Evolutionary conservation across 495 filamentous ascomycete species (phyloP).

Genomic region (Trichoderma gamsii): DNA sequence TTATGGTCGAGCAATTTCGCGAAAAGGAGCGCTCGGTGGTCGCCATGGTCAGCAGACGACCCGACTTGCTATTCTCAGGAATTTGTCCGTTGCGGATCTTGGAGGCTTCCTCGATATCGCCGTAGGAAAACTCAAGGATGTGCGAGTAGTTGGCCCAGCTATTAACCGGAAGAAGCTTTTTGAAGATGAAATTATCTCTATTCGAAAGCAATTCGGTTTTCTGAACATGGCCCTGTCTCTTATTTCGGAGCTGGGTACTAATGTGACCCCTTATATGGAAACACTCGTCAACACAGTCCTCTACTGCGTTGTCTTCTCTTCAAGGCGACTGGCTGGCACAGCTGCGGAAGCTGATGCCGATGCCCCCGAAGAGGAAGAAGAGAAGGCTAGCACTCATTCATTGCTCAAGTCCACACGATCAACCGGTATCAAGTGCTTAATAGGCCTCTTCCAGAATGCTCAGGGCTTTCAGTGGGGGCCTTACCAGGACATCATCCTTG

Average conservation of each 20-base stretch:
- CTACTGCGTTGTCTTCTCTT: constrained; percentile 71
- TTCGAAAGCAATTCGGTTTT: constrained; percentile 78
- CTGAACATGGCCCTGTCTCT: constrained; percentile 88
- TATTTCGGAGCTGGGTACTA: constrained; percentile 70
- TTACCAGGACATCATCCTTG: constrained; percentile 63
- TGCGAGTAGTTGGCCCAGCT: constrained; percentile 49
- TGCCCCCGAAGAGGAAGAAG: constrained; percentile 43
- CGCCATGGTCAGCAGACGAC: constrained; percentile 57
- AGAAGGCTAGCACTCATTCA: constrained; percentile 42
- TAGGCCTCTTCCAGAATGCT: constrained; percentile 65
- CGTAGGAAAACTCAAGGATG: constrained; percentile 58
- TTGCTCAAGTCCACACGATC: constrained; percentile 66
- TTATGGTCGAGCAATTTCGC: constrained; percentile 81
- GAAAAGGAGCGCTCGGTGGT: constrained; percentile 61
- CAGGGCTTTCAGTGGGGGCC: constrained; percentile 60
- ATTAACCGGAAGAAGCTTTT: constrained; percentile 44
- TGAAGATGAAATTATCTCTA: constrained; percentile 47
- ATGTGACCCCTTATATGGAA: constrained; percentile 54
- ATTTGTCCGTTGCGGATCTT: constrained; percentile 55
- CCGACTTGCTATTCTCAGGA: constrained; percentile 50
- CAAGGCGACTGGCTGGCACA: constrained; percentile 46
- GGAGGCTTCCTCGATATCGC: constrained; percentile 76
- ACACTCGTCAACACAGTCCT: constrained; percentile 66
- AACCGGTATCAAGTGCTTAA: constrained; percentile 70
- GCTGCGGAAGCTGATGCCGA: constrained; percentile 19